Base-by-base conservation (phyloP, 768 basidiomycete genomes). In the Phlebiopsis gigantea region DNA sequence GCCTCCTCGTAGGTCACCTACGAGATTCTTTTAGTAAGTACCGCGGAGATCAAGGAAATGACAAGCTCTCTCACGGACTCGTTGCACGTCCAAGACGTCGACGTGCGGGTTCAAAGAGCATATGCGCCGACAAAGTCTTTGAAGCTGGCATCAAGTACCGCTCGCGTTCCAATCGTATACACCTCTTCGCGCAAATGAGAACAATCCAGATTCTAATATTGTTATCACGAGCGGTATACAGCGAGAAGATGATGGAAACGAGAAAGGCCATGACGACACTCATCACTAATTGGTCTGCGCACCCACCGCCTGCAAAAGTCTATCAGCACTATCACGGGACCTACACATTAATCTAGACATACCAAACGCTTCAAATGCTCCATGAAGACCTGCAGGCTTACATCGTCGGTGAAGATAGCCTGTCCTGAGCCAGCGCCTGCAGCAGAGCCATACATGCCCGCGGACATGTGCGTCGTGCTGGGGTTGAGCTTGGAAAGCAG, bases 401-500 rank as follows among this genome's bases (percentile, higher is more conserved):
- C 96, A 71, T 99, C 96, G 68, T 98, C 97, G 55, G 97, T 99
- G 71, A 98, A 97, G 71, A 99, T 98, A 15, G 93, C 91, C 71
- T 93, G 90, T 4, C 95, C 95, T 1, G 81, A 74, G 8, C 79
- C 79, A 9, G 82, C 81, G 19, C 80, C 80, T 10, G 34, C 12
- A 14, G 83, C 78, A 4, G 84, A 79, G n/a, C 93, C 92, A 70
- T 95, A 95, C 84, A 95, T 92, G 57, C 83, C 83, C 60, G 82
- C 82, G 22, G 90, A 89, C 88, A 97, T 93, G 70, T 99, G 96
- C 41, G 96, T 98, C 57, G 96, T 98, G 56, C 93, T 96, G 1
- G 97, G 97, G 71, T 98, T 99, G 42, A 99, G 77, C 71, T 98
- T 98, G 47, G 89, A 91, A 26, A 98, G 74, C 67, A 98, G 73